A percentile compares a stretch with the other conserved stretches of the same genome.
Evolutionary conservation across 805 yeast species (phyloP).

Genomic region (Pichia pseudocactophila): DNA sequence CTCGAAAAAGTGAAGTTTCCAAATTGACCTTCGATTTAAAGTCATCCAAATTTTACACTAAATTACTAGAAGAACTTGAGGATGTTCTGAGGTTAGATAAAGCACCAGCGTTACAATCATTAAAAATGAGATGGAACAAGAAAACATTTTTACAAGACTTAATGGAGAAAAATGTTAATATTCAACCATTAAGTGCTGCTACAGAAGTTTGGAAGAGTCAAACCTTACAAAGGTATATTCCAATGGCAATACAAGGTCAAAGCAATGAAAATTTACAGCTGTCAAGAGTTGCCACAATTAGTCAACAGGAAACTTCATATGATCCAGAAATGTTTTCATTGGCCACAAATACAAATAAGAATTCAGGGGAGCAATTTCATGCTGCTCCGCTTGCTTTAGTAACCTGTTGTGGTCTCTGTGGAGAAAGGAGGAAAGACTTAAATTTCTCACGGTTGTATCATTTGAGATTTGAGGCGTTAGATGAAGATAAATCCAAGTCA

Average conservation of each 20-base stretch:
- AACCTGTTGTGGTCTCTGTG: constrained; percentile 77
- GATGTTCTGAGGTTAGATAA: constrained; percentile 55
- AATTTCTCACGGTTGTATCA: constrained; percentile 71
- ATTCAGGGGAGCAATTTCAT: constrained; percentile 21
- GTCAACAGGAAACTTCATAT: constrained; percentile 12
- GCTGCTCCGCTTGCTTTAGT: constrained; percentile 66
- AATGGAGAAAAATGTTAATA: constrained; percentile 69
- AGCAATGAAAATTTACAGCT: constrained; percentile 3
- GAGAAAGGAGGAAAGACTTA: constrained; percentile 62
- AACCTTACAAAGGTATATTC: constrained; percentile 9
- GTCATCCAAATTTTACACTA: constrained; percentile 51
- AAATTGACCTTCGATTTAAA: constrained; percentile 26
- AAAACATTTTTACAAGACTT: constrained; percentile 56
- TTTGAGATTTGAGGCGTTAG: constrained; percentile 23
- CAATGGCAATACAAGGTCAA: constrained; percentile 7
- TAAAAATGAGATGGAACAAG: constrained; percentile 41
- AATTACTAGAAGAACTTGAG: constrained; percentile 69
- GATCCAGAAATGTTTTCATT: constrained; percentile 9
- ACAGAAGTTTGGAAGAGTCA: constrained; percentile 59
- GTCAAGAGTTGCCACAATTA: constrained; percentile 9
- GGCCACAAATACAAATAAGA: neutral
- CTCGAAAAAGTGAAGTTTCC: neutral
- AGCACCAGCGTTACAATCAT: constrained; percentile 42
- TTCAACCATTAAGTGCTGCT: constrained; percentile 80
- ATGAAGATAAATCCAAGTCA: constrained; percentile 25